Evolutionary conservation across 495 filamentous ascomycete species (phyloP), one percentile per base, ranked within the genome.

Genomic region (Tuber borchii): DNA sequence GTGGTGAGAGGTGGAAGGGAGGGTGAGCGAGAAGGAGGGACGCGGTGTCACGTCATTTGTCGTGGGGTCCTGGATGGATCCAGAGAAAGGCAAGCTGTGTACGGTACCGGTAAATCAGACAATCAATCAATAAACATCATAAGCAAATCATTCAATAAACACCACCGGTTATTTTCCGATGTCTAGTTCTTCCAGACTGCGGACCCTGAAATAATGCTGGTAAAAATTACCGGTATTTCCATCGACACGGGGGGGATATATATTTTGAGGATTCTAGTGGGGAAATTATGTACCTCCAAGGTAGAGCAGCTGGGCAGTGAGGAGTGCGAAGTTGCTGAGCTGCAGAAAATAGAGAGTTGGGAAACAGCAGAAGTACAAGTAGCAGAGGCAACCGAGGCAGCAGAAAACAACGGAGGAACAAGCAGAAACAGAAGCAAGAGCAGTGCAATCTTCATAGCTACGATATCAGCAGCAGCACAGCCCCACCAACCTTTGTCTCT

Each of bases 41-140:
- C 34, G 77, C 73, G 72, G 78, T 79, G 76, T 79, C 78, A 75
- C 78, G 78, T 79, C 78, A 79, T 79, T 65, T 79, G 76, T 79
- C 77, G 73, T 56, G 78, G 76, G 77, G 71, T 69, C 77, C 78
- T 79, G 69, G 65, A 70, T 79, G 78, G 71, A 70, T 70, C 16
- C 70, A 72, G 72, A 34, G 75, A 43, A 70, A 70, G 75, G 68
- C 70, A 40, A 17, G 20, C 12, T 68, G 72, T 9, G 39, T 56
- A 37, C 34, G 2, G 34, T 37, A 56, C 22, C 9, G 2, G n/a
- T 19, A 22, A 68, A 37, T 17, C 26, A 65, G 56, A 6, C 26
- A 65, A 61, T 61, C 56, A 61, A 31, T 61, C 56, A 61, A 61
- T 31, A 31, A 31, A 61, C 20, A 61, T 26, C 51, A 61, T 26